phyloP scores from a whole-genome alignment of 306 rosid genomes.

The Quercus suber region DNA sequence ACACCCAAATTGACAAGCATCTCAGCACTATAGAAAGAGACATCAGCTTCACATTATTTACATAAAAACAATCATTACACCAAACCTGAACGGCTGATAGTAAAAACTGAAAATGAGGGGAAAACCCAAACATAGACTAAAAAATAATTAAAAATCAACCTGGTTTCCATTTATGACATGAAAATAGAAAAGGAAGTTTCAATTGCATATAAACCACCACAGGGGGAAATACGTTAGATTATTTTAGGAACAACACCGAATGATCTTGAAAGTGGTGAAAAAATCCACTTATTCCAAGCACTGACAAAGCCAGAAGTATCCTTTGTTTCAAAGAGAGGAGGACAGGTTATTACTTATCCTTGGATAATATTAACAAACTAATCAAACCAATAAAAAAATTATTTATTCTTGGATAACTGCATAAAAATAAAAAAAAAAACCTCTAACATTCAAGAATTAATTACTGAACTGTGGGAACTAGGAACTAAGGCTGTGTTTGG shows the following conservation, averaged over 20 bases:
- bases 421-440: background rate
- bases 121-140: background rate
- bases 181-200: background rate
- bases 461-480: background rate
- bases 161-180: background rate
- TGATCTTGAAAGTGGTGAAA: background rate
- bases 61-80: background rate
- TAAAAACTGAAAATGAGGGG: background rate
- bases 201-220: background rate
- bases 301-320: no score
- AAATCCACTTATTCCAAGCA: background rate
- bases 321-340: no score
- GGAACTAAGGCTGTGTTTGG: no score
- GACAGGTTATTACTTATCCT: no score
- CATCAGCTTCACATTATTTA: slow-evolving; percentile 5
- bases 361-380: no score
- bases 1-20: slow-evolving; percentile 71
- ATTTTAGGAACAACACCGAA: background rate
- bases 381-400: no score
- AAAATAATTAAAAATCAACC: background rate
- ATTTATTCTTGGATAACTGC: background rate
- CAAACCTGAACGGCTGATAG: background rate
- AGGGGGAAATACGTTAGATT: background rate
- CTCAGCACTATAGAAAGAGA: slow-evolving; percentile 51
- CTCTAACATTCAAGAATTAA: background rate